Evolutionary conservation across 2,329 filamentous ascomycete species (phyloP), one percentile per base, ranked within the genome.

Genomic region (Zasmidium angulare): DNA sequence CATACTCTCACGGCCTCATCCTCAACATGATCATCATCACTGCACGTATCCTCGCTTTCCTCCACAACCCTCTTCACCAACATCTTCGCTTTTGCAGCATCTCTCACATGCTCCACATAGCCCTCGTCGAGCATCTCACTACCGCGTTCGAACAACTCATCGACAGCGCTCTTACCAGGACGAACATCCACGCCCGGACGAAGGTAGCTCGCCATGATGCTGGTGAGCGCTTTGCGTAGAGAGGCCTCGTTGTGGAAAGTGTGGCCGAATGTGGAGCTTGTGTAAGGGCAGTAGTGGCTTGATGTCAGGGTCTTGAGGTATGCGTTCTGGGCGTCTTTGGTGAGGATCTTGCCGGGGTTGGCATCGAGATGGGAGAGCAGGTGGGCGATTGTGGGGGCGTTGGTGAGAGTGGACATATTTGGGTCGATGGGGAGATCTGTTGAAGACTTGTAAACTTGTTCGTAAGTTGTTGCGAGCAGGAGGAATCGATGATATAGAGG

Each of bases 191-290:
- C 29, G 6, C 51, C 46, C 7, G 50, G 19, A 17, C 20, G 24
- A 4, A 19, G 19, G 52, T 43, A 24, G 29, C 50, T 48, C 24
- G 46, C 19, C 46, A 59, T 46, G 12, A 53, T 49, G 46, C 40
- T 48, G 3, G 36, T 50, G 14, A 58, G 46, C 6, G 50, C 56
- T 10, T 24, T 53, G 36, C 56, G 43, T 21, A 58, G 46, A 9
- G 56, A 58, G 9, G 26, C 43, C 21, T 24, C 56, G 31, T 58
- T 46, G 43, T 58, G 56, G 50, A 24, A 50, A 3, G 56, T 58
- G 46, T 58, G 46, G n/a, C 56, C 56, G 26, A 40, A 58, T 17
- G 46, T 54, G 20, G 43, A 23, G 51, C 50, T 53, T 24, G 49
- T 14, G 56, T 58, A 58, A 14, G 43, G 50, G 50, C 53, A 54